Base-by-base conservation (phyloP, 495 filamentous ascomycete genomes). In the Pyrenopolyporus hunteri region DNA sequence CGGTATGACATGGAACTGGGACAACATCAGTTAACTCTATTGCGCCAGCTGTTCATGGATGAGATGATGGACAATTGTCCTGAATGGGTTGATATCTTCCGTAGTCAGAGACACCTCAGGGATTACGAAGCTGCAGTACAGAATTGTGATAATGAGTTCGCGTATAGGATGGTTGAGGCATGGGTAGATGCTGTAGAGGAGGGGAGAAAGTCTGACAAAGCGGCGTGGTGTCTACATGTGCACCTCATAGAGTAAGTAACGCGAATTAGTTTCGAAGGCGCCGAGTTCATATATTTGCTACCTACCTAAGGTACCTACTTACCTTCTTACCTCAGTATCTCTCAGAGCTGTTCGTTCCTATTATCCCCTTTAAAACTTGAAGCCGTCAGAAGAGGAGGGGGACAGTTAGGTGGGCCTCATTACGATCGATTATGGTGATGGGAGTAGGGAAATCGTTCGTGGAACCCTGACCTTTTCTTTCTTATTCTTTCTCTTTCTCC, bases 11-110 rank as follows among this genome's bases (percentile, higher is more conserved):
- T 66, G 13, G 57, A 76, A 14, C 32, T 69, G 16, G 22, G 52
- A 29, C 62, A 73, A 6, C 70, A 74, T 49, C 73, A 80, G 35
- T 20, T 72, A 22, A 75, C 73, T 7, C 47, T 57, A 9, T 60
- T 79, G 2, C 73, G 74, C 2, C 49, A 51, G 19, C 7, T 73
- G 2, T 76, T 72, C 44, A 45, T 74, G 26, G 45, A 60, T 8
- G 66, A 72, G 52, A 75, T 79, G 71, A 58, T 46, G 44, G 37
- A 65, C 9, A 23, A 5, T 19, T 66, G 62, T 9, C 67, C 64
- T 19, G 61, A 22, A 4, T 70, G 63, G 51, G 54, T 69, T 47
- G 46, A 59, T 6, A 43, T 56, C 4, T 68, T 55, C 37, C 14
- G 20, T 1, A 39, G 25, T 10, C 50, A 43, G 40, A 40, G 7